Base-by-base conservation (phyloP, 805 yeast species). In the Brettanomyces nanus region DNA sequence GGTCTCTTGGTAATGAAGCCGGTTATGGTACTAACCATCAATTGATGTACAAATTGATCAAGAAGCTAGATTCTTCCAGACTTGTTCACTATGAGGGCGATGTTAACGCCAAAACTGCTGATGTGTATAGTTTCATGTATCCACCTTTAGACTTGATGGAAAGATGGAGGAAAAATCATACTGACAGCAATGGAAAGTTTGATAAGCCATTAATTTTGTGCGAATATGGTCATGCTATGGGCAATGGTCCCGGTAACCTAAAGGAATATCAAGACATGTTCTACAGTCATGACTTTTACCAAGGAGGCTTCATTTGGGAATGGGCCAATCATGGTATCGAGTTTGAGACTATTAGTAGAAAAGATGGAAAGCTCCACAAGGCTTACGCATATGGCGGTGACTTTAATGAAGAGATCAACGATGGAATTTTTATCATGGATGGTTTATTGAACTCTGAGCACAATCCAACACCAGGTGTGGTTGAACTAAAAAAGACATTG, bases 1-100 rank as follows among this genome's bases (percentile, higher is more conserved):
- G 33, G 33, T 30, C 33, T n/a, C 18, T 30, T 6, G 33, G 33
- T 30, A 30, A 30, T 11, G 33, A 30, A 19, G 17, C 33, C 6
- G 33, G 33, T n/a, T 30, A 30, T 30, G 33, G 33, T 15, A 30
- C 33, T 15, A 30, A 30, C 19, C 33, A 30, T 30, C 18, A 30
- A 15, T 9, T 9, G 19, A 30, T 30, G 33, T n/a, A 6, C 11
- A 18, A 30, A 15, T 18, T 30, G 18, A 15, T 30, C 18, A 17
- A 20, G 13, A 30, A 30, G 20, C 11, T 30, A 18, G 33, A 30
- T 30, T 20, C 33, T n/a, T 30, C 33, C 6, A 30, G 33, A 30
- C 18, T 30, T 6, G 13, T 30, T 30, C 33, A 30, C 19, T 30
- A 30, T 30, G 33, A 30, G 11, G 33, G 33, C 6, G 33, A 30